A percentile compares a stretch with the other conserved stretches of the same genome.
Conservation (phyloP, 768 basidiomycete species). For the Hydnomerulius pinastri region DNA sequence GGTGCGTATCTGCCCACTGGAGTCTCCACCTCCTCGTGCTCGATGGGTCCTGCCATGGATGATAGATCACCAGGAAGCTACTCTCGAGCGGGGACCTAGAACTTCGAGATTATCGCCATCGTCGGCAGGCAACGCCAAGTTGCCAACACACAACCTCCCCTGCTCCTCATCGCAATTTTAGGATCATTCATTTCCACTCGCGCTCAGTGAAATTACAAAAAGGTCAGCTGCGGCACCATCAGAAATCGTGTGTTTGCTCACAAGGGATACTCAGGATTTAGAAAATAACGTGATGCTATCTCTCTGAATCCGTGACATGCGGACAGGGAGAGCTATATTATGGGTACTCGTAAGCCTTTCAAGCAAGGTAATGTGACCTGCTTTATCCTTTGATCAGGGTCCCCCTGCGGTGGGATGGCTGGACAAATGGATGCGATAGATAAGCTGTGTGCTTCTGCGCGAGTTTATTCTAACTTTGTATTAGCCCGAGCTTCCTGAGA, state of each 20-base stretch:
- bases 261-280: not conserved
- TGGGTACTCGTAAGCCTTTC: not conserved
- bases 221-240: not conserved
- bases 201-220: not conserved
- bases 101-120: not conserved
- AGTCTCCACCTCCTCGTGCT: not conserved
- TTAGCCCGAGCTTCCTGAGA: too few relatives aligned
- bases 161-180: not conserved
- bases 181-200: not conserved
- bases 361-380: too few relatives aligned
- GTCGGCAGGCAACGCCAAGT: not conserved
- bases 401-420: not conserved
- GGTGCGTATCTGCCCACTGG: too few relatives aligned
- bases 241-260: not conserved
- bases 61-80: not conserved
- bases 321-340: not conserved
- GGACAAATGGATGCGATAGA: not conserved
- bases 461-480: not conserved
- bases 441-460: not conserved
- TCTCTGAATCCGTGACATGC: not conserved
- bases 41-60: not conserved
- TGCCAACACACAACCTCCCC: too few relatives aligned
- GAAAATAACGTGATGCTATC: not conserved
- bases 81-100: not conserved
- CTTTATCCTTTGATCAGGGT: too few relatives aligned